Evolutionary conservation across 1,139 yeast species (phyloP).

Genomic region (Trichomonascaceae sp.): DNA sequence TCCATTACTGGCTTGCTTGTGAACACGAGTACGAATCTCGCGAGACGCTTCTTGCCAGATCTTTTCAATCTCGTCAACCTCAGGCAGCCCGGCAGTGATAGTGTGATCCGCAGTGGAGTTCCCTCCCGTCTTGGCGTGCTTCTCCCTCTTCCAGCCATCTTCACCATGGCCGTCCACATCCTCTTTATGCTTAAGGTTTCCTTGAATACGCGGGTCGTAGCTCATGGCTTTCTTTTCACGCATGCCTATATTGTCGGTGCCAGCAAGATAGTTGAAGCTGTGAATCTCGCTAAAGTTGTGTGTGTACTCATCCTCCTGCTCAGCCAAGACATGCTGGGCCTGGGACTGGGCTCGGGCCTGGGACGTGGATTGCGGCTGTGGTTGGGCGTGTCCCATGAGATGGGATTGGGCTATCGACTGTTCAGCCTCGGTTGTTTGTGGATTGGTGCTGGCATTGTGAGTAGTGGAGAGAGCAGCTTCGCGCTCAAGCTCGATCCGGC

Average conservation of each 20-base stretch:
- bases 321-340: too few relatives aligned
- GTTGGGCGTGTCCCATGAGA: too few relatives aligned
- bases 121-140: constrained; percentile 1
- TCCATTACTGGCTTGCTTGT: neutral
- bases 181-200: constrained; percentile 43
- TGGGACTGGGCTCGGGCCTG: neutral
- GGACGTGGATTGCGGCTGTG: neutral
- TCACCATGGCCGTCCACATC: constrained; percentile 71
- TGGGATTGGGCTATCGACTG: too few relatives aligned
- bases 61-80: neutral
- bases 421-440: neutral
- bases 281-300: constrained; percentile 23
- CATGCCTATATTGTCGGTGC: constrained; percentile 74
- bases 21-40: neutral
- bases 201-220: constrained; percentile 66
- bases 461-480: neutral
- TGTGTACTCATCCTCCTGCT: neutral
- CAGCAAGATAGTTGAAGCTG: constrained; percentile 80
- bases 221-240: constrained; percentile 74
- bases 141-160: constrained; percentile 28
- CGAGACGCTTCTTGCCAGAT: neutral
- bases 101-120: neutral
- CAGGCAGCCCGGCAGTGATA: neutral
- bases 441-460: neutral
- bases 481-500: constrained; percentile 20